Evolutionary conservation across 2,329 filamentous ascomycete genomes (phyloP).

Genomic region (Aspergillus sp.): DNA sequence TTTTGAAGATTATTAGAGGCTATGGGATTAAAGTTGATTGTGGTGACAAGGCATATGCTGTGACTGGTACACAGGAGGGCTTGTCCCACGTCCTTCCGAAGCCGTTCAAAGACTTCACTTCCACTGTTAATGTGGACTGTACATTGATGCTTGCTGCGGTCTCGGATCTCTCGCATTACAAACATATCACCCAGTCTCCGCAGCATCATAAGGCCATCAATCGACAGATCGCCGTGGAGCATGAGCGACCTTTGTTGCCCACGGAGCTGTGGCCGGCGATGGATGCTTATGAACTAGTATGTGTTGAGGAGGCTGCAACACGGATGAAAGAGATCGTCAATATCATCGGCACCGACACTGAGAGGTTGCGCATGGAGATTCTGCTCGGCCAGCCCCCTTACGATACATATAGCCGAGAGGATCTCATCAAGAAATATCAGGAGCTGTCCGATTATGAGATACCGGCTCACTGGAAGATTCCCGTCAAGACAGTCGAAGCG

Average conservation of each 20-base stretch:
- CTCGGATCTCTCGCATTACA: slow-evolving; percentile 70
- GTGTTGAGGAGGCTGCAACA: slow-evolving; percentile 65
- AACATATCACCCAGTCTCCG: slow-evolving; percentile 47
- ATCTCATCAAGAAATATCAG: slow-evolving; percentile 43
- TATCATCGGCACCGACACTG: slow-evolving; percentile 63
- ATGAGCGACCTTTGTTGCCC: slow-evolving; percentile 60
- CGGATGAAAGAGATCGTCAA: slow-evolving; percentile 69
- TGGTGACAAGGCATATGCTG: slow-evolving; percentile 24
- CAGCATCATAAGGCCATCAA: slow-evolving; percentile 62
- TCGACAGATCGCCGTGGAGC: slow-evolving; percentile 67
- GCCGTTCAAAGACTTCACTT: slow-evolving; percentile 45
- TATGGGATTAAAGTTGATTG: slow-evolving; percentile 50
- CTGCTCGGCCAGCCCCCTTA: slow-evolving; percentile 56
- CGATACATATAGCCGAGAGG: slow-evolving; percentile 32
- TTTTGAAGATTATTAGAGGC: slow-evolving; percentile 58
- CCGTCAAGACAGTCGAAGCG: slow-evolving; percentile 59
- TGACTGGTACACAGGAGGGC: slow-evolving; percentile 16
- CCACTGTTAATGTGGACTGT: slow-evolving; percentile 51
- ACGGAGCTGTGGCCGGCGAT: slow-evolving; percentile 66
- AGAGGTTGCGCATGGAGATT: slow-evolving; percentile 61
- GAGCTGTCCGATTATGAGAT: slow-evolving; percentile 57
- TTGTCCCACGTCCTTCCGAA: slow-evolving; percentile 43
- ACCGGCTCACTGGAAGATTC: slow-evolving; percentile 60
- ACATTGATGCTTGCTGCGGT: slow-evolving; percentile 72
- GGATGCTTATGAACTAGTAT: slow-evolving; percentile 59